Base-by-base conservation (phyloP, 2,329 filamentous ascomycete species). In the Cadophora luteo-olivacea region DNA sequence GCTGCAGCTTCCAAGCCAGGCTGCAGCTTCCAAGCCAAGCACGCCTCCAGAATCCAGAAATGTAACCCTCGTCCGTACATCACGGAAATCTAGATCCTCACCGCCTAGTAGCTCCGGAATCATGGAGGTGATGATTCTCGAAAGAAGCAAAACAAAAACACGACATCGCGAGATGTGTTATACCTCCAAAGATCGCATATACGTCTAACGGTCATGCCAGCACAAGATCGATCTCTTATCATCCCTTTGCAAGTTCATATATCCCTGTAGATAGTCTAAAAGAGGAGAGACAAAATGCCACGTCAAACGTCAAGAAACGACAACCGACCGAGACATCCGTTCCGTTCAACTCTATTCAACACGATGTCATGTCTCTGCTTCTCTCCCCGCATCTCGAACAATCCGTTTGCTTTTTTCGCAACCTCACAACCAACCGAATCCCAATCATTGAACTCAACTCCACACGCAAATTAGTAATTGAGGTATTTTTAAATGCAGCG, bases 161-260 rank as follows among this genome's bases (percentile, higher is more conserved):
- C 49, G 48, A 57, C 60, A 57, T 54, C 16, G 52, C 29, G 32
- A 52, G n/a, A 25, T 33, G 32, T 32, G 32, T 25, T 64, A 52
- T 70, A 14, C 51, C 33, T 24, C 33, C 38, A 32, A 22, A 19
- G 24, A 69, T 65, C 57, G 64, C 38, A 69, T 66, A 63, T 65
- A 63, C n/a, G 32, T 66, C 51, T 57, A 60, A 25, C 22, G n/a
- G 33, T 6, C 55, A n/a, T 3, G 33, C n/a, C n/a, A 41, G 33
- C 9, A 24, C 54, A 22, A 22, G 45, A 49, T 49, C 5, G 45
- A 49, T 49, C 45, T 22, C 45, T 49, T 9, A 49, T 49, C 8
- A 22, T 22, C 45, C 45, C 19, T 49, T 49, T 49, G 45, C n/a
- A 22, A 49, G 45, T 8, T 49, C 2, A 49, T 11, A 6, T 49